Percentiles rank a stretch among this genome's conserved stretches.
Evolutionary conservation across 805 yeast species (phyloP).

Genomic region (Cyberlindnera suaveolens): DNA sequence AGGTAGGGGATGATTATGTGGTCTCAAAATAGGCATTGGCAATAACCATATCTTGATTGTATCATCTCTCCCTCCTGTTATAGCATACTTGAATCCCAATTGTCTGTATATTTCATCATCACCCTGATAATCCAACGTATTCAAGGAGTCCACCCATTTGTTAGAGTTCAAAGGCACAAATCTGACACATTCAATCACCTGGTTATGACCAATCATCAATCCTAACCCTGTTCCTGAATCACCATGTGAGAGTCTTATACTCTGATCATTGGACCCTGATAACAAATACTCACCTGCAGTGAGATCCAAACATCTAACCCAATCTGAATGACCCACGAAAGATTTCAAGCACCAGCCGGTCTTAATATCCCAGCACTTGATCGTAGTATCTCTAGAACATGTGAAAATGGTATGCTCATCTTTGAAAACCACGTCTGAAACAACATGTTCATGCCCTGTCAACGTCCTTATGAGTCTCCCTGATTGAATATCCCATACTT

Average conservation of each 20-base stretch:
- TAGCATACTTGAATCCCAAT: conserved; percentile 65
- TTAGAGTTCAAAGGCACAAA: conserved; percentile 56
- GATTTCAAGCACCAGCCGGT: conserved; percentile 64
- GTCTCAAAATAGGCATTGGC: conserved; percentile 56
- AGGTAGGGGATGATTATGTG: conserved; percentile 52
- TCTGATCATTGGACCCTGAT: conserved; percentile 76
- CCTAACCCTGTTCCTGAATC: conserved; percentile 63
- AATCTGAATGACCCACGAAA: conserved; percentile 77
- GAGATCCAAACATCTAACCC: conserved; percentile 69
- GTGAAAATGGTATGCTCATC: conserved; percentile 43
- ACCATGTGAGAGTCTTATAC: conserved; percentile 60
- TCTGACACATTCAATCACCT: conserved; percentile 70
- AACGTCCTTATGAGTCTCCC: conserved; percentile 55
- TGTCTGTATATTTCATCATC: conserved; percentile 24
- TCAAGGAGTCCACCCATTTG: conserved; percentile 38
- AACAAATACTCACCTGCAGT: conserved; percentile 46
- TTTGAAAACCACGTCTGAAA: conserved; percentile 57
- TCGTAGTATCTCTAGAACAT: conserved; percentile 56
- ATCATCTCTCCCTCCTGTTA: conserved; percentile 78
- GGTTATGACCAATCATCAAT: conserved; percentile 68
- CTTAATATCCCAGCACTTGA: conserved; percentile 59
- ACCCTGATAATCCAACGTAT: conserved; percentile 23
- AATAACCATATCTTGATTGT: conserved; percentile 67
- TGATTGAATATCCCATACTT: conserved; percentile 61
- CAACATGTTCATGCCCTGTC: conserved; percentile 83